A percentile compares a stretch with the other conserved stretches of the same genome.
phyloP scores from a whole-genome alignment of 2,329 filamentous ascomycete species.

The Corynespora cassiicola region DNA sequence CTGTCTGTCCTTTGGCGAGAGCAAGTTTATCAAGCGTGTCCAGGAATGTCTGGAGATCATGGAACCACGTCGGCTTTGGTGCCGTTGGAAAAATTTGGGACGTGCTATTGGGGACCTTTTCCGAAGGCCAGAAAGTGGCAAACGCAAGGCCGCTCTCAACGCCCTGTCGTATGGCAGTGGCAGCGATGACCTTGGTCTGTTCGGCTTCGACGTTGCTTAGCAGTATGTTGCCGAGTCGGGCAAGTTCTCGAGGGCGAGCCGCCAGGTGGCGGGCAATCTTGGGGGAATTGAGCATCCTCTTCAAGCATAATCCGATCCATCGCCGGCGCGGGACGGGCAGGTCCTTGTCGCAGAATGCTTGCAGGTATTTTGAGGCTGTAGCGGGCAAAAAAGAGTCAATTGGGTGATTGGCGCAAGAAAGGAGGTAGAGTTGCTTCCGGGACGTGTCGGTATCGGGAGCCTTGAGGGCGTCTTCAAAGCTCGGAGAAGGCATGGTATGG shows the following conservation, averaged over 20 bases:
- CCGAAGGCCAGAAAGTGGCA: constrained; percentile 33
- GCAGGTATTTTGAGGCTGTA: constrained; percentile 29
- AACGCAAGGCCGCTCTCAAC: constrained; percentile 28
- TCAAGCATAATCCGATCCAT: constrained; percentile 41
- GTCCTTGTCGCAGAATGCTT: constrained; percentile 30
- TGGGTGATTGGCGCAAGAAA: constrained; percentile 17
- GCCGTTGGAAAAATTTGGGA: constrained; percentile 30
- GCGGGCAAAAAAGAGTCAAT: constrained; percentile 12
- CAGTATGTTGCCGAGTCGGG: constrained; percentile 31
- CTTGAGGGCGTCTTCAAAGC: constrained; percentile 27
- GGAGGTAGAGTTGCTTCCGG: constrained; percentile 22
- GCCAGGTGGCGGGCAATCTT: constrained; percentile 22
- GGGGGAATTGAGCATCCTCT: constrained; percentile 27
- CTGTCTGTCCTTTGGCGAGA: constrained; percentile 12
- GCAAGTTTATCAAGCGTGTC: constrained; percentile 26
- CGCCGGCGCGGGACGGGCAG: constrained; percentile 25
- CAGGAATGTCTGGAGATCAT: constrained; percentile 33
- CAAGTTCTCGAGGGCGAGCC: constrained; percentile 12
- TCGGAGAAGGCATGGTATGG: constrained; percentile 5
- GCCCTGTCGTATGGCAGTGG: constrained; percentile 34
- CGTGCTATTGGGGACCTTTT: constrained; percentile 24
- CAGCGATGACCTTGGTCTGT: constrained; percentile 39
- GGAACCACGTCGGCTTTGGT: constrained; percentile 28
- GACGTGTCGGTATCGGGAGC: constrained; percentile 27
- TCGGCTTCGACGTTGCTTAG: constrained; percentile 27